Conservation (phyloP, 1,139 yeast species). For the Scheffersomyces quercinus region DNA sequence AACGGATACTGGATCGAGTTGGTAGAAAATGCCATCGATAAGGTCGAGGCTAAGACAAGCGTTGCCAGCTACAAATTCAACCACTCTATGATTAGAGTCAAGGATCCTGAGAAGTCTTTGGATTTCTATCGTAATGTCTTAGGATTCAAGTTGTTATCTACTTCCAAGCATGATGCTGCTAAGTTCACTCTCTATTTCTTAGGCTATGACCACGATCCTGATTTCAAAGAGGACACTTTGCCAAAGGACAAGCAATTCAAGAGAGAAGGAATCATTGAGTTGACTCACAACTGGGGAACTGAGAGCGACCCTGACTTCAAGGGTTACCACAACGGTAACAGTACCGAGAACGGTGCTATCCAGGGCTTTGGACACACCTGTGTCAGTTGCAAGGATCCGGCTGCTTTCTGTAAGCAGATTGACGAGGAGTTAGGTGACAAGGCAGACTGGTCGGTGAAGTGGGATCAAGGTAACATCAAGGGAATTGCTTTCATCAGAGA, state of each 20-base stretch:
- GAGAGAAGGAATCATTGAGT: constrained; percentile 74
- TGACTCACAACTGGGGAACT: constrained; percentile 95
- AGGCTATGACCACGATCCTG: constrained; percentile 56
- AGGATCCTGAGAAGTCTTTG: constrained; percentile 75
- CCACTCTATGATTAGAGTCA: constrained; percentile 91
- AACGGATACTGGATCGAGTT: constrained; percentile 97
- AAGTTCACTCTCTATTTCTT: constrained; percentile 84
- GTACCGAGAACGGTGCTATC: constrained; percentile 53
- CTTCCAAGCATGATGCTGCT: constrained; percentile 60
- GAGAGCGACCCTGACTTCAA: constrained; percentile 71
- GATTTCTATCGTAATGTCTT: constrained; percentile 74
- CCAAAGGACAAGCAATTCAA: constrained; percentile 30
- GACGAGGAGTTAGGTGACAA: constrained; percentile 39
- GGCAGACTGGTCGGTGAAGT: constrained; percentile 45
- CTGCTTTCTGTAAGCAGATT: constrained; percentile 50
- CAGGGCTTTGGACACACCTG: constrained; percentile 90
- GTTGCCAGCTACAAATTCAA: constrained; percentile 61
- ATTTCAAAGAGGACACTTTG: constrained; percentile 37
- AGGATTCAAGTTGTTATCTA: constrained; percentile 74
- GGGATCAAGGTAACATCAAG: constrained; percentile 57
- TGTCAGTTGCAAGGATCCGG: constrained; percentile 69
- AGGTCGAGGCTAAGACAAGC: constrained; percentile 40
- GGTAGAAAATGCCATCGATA: constrained; percentile 57
- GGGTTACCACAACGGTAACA: constrained; percentile 81
- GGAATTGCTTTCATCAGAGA: constrained; percentile 73